Conservation (phyloP, 1,284 basidiomycete species). For the Austroboletus sp. region DNA sequence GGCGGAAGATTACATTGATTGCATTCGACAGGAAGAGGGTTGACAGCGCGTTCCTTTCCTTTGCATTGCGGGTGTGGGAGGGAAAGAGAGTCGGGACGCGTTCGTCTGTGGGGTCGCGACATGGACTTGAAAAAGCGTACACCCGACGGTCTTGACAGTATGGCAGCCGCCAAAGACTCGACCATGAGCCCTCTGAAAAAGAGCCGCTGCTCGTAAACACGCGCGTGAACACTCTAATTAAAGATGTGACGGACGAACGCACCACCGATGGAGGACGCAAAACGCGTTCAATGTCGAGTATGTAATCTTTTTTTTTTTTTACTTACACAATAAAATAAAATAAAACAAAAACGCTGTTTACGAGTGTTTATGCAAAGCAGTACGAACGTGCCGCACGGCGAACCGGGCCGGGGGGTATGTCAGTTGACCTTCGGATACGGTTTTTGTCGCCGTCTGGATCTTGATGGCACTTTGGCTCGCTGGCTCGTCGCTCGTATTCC, state of each 20-base stretch:
- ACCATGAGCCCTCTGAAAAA: slow-evolving; percentile 22
- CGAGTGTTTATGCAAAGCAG: background rate
- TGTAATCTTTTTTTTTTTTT: background rate
- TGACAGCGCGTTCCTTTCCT: slow-evolving; percentile 45
- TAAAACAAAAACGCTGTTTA: background rate
- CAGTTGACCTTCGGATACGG: background rate
- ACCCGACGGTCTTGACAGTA: slow-evolving; percentile 18
- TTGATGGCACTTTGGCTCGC: slow-evolving; percentile 14
- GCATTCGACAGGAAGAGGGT: slow-evolving; percentile 29
- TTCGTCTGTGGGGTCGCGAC: slow-evolving; percentile 22
- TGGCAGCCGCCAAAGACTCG: slow-evolving; percentile 26
- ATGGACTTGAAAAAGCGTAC: slow-evolving; percentile 23
- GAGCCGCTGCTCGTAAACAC: background rate
- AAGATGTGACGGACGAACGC: slow-evolving; percentile 6
- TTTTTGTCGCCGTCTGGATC: slow-evolving; percentile 1
- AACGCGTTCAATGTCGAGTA: background rate
- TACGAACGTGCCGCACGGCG: slow-evolving; percentile 4
- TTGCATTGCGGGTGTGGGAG: slow-evolving; percentile 45
- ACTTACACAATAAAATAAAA: background rate
- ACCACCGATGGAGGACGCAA: slow-evolving; percentile 6
- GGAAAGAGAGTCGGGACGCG: slow-evolving; percentile 45
- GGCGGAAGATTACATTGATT: slow-evolving; percentile 13
- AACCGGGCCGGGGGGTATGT: background rate
- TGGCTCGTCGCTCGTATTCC: slow-evolving; percentile 2
- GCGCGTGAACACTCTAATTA: no score